Conservation (phyloP, 139 green algal species). For the Desmodesmus armatus region DNA sequence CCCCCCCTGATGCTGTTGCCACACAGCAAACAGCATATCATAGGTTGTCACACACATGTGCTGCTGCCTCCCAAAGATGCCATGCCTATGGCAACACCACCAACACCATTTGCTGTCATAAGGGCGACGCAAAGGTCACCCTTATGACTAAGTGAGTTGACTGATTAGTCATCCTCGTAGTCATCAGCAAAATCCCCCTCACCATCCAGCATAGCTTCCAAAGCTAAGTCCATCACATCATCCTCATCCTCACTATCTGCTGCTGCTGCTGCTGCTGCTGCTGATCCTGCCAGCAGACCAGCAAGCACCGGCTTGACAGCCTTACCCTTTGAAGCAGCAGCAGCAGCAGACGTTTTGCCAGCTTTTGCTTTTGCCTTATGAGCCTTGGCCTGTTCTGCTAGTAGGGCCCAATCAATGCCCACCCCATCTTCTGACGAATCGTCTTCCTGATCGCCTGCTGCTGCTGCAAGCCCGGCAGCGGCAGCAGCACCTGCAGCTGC, state of each 20-base stretch:
- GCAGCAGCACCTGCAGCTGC: background rate
- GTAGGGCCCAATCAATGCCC: slow-evolving; percentile 25
- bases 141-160: no score
- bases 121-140: no score
- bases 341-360: background rate
- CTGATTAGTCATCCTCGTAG: slow-evolving; percentile 22
- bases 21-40: no score
- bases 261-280: background rate
- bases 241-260: slow-evolving; percentile 8
- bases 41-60: no score
- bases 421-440: slow-evolving; percentile 10
- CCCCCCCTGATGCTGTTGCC: no score
- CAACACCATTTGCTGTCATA: no score
- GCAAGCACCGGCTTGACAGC: background rate
- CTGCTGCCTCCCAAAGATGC: no score
- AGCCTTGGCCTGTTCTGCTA: background rate
- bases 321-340: background rate
- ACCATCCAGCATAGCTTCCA: slow-evolving; percentile 53
- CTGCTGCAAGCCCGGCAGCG: background rate
- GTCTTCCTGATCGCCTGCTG: background rate
- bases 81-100: no score
- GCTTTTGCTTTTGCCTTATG: background rate
- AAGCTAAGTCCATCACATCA: slow-evolving; percentile 38
- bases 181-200: slow-evolving; percentile 5
- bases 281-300: no score